Evolutionary conservation across 108 stramenopile species (phyloP).

Genomic region (Cyclotella kingstonii): DNA sequence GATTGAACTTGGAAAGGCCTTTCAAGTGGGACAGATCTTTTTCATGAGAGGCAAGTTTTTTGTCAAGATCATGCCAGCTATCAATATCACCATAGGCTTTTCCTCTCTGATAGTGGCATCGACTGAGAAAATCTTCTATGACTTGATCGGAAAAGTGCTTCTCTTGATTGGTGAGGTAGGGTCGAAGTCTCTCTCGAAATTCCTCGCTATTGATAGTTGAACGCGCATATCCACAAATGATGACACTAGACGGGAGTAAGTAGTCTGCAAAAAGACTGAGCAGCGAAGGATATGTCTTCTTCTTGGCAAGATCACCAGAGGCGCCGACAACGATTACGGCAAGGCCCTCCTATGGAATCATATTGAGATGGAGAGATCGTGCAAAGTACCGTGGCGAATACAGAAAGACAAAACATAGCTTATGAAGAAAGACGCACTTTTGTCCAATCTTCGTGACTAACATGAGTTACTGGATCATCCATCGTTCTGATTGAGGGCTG

Average conservation of each 20-base stretch:
- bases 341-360: constrained; percentile 30
- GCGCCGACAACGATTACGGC: constrained; percentile 86
- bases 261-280: constrained; percentile 77
- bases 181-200: constrained; percentile 76
- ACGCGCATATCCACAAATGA: constrained; percentile 92
- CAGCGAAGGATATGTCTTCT: constrained; percentile 95
- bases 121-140: constrained; percentile 71
- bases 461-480: constrained; percentile 19
- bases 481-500: too few relatives aligned
- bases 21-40: background rate
- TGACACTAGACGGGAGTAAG: constrained; percentile 69
- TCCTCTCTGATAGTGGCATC: constrained; percentile 76
- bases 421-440: background rate
- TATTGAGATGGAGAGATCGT: background rate
- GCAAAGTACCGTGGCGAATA: background rate
- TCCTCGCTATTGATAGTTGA: constrained; percentile 74
- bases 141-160: constrained; percentile 38
- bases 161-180: constrained; percentile 53
- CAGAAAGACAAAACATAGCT: background rate
- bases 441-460: constrained; percentile 19
- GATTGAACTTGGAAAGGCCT: constrained; percentile 45
- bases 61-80: constrained; percentile 66
- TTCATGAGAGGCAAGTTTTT: constrained; percentile 27
- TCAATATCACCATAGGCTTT: constrained; percentile 77
- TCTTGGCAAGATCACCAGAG: constrained; percentile 95